phyloP scores from a whole-genome alignment of 495 filamentous ascomycete genomes.

The Penicillium verhagenii region DNA sequence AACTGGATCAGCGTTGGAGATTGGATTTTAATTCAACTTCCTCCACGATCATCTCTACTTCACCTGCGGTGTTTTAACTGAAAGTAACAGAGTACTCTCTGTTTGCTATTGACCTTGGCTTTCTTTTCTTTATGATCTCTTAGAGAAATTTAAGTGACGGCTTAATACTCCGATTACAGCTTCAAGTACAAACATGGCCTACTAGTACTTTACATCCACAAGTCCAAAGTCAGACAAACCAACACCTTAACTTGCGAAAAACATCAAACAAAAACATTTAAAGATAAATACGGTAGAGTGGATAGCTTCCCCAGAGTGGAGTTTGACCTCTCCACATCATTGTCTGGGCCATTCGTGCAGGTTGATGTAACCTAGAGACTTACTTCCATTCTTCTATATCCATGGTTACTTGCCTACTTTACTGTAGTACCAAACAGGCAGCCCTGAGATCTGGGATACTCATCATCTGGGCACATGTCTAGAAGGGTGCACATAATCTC shows the following conservation, averaged over 20 bases:
- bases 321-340: slow-evolving; percentile 5
- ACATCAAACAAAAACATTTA: neutral
- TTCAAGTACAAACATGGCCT: too few species aligned
- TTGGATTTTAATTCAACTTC: neutral
- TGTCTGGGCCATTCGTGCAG: slow-evolving; percentile 16
- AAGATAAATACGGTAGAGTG: neutral
- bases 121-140: too few species aligned
- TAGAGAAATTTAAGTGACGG: too few species aligned
- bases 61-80: too few species aligned
- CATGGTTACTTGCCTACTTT: neutral
- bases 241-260: neutral
- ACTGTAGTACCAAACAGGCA: neutral
- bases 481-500: neutral
- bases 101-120: too few species aligned
- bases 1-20: neutral
- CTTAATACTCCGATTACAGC: too few species aligned
- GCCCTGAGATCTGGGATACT: neutral
- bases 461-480: neutral
- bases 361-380: slow-evolving; percentile 9
- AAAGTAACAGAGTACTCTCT: neutral
- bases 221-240: too few species aligned
- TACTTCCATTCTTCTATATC: neutral
- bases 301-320: neutral
- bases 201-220: too few species aligned
- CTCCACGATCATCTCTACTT: too few species aligned